phyloP scores from a whole-genome alignment of 371 early-diverging fungal genomes.

The Capillidium rhysosporum region DNA sequence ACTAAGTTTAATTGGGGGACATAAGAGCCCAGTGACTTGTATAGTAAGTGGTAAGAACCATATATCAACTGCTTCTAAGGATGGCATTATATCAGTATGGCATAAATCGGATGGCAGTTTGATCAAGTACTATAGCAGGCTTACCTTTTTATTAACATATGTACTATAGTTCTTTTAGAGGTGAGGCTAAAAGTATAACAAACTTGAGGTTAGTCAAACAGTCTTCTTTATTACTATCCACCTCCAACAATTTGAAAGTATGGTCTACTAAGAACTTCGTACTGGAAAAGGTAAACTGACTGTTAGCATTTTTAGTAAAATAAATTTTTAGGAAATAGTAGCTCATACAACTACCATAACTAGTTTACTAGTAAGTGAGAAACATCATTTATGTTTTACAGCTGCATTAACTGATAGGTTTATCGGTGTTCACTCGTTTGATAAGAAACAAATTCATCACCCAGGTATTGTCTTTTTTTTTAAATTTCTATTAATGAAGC shows the following conservation, averaged over 20 bases:
- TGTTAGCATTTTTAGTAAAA: background rate
- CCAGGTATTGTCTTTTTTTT: too few species aligned
- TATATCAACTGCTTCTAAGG: background rate
- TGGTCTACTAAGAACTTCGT: background rate
- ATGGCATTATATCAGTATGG: background rate
- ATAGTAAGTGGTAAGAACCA: too few species aligned
- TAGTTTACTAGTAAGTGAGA: background rate
- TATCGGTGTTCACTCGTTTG: background rate
- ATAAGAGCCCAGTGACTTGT: too few species aligned
- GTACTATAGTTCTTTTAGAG: background rate
- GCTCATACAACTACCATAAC: background rate
- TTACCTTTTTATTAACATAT: too few species aligned
- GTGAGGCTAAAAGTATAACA: background rate
- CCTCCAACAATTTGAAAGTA: constrained; percentile 1
- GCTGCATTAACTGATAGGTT: background rate
- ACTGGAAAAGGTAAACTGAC: background rate
- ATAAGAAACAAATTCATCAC: background rate
- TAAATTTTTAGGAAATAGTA: background rate
- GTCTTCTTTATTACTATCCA: background rate
- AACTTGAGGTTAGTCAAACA: background rate
- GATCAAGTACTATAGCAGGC: background rate
- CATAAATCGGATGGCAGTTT: background rate
- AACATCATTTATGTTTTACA: background rate
- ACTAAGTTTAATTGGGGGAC: too few species aligned
- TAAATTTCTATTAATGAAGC: too few species aligned